Evolutionary conservation across 177 flowering plant species (phyloP), one percentile per base, ranked within the genome.

Genomic region (Vitis hybrid): DNA sequence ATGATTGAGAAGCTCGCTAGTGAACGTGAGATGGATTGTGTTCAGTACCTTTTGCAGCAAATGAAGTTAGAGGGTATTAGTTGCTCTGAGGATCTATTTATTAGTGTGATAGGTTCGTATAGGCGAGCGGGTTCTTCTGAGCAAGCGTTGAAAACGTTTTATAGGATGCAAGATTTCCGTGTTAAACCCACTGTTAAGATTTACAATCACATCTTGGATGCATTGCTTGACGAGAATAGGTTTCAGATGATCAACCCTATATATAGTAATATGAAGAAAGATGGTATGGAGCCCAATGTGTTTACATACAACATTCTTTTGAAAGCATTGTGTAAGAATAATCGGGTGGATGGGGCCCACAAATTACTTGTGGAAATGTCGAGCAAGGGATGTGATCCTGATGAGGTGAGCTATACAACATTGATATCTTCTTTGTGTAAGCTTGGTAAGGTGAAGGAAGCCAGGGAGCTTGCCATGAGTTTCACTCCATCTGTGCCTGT

Each of bases 281-380:
- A 90, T 57, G 92, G 93, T 9, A 35, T 90, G 52, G 90, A 88
- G 76, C 94, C 94, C 13, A 90, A 93, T 74, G 82, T 92, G 61
- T 88, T 75, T 65, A 94, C 98, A 0, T 94, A 87, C 75, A 90
- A 92, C 78, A 87, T 92, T 74, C 87, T 94, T 56, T 70, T 92
- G 75, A 94, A 92, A 70, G 97, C 97, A 0, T 79, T 94, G 80
- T 90, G 97, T 71, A 90, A 87, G 83, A 92, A 89, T 70, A 72
- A 81, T 63, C 80, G 87, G 64, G 76, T 88, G 0, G 91, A 88
- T 70, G 90, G 79, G 8, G 98, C 97, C 1, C 72, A 67, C 40
- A 87, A 81, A 76, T 66, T 93, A 85, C 91, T 93, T 49, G 80
- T 27, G 15, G 96, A 91, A 75, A 92, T 94, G 98, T 82, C 85